phyloP scores from a whole-genome alignment of 78 protist species.

The Dictyostelium intermedium region DNA sequence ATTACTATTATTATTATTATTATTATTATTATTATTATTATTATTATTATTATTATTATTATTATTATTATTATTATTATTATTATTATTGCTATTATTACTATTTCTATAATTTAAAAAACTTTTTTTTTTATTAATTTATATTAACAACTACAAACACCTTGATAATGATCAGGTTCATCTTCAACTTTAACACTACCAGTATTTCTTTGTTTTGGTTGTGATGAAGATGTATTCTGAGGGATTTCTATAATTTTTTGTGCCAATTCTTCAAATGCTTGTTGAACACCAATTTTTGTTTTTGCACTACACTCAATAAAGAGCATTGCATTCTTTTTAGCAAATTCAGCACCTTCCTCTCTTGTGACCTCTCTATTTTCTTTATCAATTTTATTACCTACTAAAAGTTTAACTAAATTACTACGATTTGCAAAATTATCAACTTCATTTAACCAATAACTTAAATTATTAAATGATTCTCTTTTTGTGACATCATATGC shows the following conservation, averaged over 20 bases:
- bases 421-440: constrained; percentile 74
- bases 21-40: too few relatives aligned
- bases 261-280: constrained; percentile 87
- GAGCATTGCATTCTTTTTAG: constrained; percentile 83
- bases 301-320: constrained; percentile 87
- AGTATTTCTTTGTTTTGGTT: background rate
- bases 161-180: background rate
- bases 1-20: too few relatives aligned
- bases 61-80: too few relatives aligned
- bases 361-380: constrained; percentile 82
- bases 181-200: background rate
- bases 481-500: constrained; percentile 89
- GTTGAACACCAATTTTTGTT: constrained; percentile 84
- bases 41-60: too few relatives aligned
- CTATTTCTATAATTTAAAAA: too few relatives aligned
- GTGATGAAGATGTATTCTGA: background rate
- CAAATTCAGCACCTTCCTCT: constrained; percentile 89
- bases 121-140: background rate
- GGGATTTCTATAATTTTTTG: constrained; percentile 79
- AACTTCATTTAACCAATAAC: constrained; percentile 83
- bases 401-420: constrained; percentile 64
- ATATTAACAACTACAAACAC: constrained; percentile 11
- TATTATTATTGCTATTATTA: too few relatives aligned
- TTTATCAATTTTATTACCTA: constrained; percentile 86
- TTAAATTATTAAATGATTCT: constrained; percentile 82